Evolutionary conservation across 2,329 filamentous ascomycete genomes (phyloP), one percentile per base, ranked within the genome.

Genomic region (Pochonia chlamydosporia): DNA sequence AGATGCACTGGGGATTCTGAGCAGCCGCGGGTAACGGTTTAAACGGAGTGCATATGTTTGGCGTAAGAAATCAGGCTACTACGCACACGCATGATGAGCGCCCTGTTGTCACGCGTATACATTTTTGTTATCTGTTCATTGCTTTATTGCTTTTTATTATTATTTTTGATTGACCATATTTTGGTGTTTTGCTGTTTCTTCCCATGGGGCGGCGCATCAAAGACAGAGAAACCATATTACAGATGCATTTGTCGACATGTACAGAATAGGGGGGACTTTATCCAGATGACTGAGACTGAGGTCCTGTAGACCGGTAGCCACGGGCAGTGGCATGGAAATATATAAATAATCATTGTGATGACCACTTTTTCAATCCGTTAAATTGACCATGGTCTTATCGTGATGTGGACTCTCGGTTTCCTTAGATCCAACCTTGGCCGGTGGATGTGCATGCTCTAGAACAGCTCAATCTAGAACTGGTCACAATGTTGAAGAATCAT

Each of bases 201-300:
- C 14, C 13, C 31, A 35, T 37, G 21, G 42, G 42, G 21, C 21
- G 23, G 42, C 31, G 31, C 31, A 35, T 44, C 42, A 21, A n/a
- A 44, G 13, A 37, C 42, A 44, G 42, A 40, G 16, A 37, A 18
- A 18, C 21, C 13, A 36, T 35, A 14, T 44, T 44, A 28, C 42
- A 44, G 31, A 44, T 37, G 21, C 42, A 44, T 41, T 28, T 41
- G 21, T 35, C 42, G 11, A 36, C 30, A 25, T 44, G 42, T 36
- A 36, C 21, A 20, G 31, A 36, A 11, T 37, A 26, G 13, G 20
- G n/a, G n/a, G n/a, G n/a, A n/a, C n/a, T n/a, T n/a, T n/a, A n/a
- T n/a, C n/a, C n/a, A n/a, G n/a, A n/a, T n/a, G n/a, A n/a, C n/a
- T n/a, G n/a, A n/a, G n/a, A n/a, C n/a, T n/a, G n/a, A n/a, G n/a